Base-by-base conservation (phyloP, 768 basidiomycete genomes). In the Suillus paluster region DNA sequence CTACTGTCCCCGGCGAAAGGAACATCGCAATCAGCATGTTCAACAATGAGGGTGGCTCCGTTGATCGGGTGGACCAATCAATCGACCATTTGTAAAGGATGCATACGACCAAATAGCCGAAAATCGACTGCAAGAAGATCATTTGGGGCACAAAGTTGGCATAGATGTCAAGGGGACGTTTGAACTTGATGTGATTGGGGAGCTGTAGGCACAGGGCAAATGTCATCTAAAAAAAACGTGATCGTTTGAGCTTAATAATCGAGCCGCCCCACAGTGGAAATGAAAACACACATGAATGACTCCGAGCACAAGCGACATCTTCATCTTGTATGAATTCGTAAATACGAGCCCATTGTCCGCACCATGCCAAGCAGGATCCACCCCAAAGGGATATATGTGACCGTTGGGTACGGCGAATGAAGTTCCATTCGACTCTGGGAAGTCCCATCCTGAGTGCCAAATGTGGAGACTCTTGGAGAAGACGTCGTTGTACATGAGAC, bases 291-390 rank as follows among this genome's bases (percentile, higher is more conserved):
- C 97, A 75, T 99, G 97, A 63, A 92, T 91, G 66, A 99, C 96
- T 74, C 97, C 97, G 58, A 99, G 77, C 39, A 99, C 86, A 71
- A 99, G 89, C 23, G 94, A 92, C 94, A 99, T 95, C 81, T 99
- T 99, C 97, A 99, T 99, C 88, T 99, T 99, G 82, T 97, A 97
- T 42, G 96, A 98, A 78, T 99, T 99, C 57, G 91, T 91, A 77
- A 99, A 99, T 46, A 97, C 88, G 62, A 99, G 83, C 2, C 81
- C 82, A 71, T 99, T 99, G 66, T 94, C 92, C 6, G 96, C 84
- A 21, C 89, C 94, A 71, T 97, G 95, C 97, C 97, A 99, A 54
- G 80, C 88, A 57, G 95, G 95, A 74, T 99, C 97, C 64, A 99
- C 73, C 67, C 97, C 97, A 66, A 99, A 95, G 3, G 91, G 87